Evolutionary conservation across 768 basidiomycete species (phyloP).

Genomic region (Cantharellus cinnabarinus): DNA sequence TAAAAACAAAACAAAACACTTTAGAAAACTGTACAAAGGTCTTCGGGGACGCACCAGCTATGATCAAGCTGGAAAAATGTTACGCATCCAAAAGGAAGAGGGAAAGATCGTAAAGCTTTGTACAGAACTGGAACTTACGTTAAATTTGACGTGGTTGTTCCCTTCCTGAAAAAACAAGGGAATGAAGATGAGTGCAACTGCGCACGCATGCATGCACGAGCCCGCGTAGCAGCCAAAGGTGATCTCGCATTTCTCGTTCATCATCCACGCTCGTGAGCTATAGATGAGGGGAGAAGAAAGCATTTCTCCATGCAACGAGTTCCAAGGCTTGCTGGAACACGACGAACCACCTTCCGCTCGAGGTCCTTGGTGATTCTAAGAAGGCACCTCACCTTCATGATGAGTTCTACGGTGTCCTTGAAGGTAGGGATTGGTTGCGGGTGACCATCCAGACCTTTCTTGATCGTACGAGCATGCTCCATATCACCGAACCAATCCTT

Average conservation of each 20-base stretch:
- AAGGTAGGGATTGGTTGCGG: constrained; percentile 83
- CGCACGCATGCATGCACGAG: too few species aligned
- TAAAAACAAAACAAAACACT: constrained; percentile 36
- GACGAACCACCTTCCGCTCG: not conserved
- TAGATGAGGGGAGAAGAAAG: too few species aligned
- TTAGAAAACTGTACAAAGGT: constrained; percentile 75
- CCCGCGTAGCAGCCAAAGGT: too few species aligned
- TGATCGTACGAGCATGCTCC: constrained; percentile 58
- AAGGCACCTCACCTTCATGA: not conserved
- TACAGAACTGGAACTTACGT: constrained; percentile 1
- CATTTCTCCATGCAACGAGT: too few species aligned
- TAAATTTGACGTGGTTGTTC: constrained; percentile 17
- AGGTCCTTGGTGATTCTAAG: not conserved
- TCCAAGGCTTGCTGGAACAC: not conserved
- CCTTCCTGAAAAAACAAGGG: constrained; percentile 40
- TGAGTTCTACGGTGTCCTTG: constrained; percentile 38
- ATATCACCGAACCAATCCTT: constrained; percentile 45
- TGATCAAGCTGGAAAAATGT: constrained; percentile 40
- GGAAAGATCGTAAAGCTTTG: not conserved
- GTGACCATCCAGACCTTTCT: constrained; percentile 28
- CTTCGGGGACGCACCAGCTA: constrained; percentile 82
- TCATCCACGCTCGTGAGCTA: too few species aligned
- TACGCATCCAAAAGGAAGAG: constrained; percentile 20
- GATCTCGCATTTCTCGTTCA: too few species aligned
- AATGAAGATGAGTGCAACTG: too few species aligned